Base-by-base conservation (phyloP, 345 rosid genomes). In the Pistacia vera region DNA sequence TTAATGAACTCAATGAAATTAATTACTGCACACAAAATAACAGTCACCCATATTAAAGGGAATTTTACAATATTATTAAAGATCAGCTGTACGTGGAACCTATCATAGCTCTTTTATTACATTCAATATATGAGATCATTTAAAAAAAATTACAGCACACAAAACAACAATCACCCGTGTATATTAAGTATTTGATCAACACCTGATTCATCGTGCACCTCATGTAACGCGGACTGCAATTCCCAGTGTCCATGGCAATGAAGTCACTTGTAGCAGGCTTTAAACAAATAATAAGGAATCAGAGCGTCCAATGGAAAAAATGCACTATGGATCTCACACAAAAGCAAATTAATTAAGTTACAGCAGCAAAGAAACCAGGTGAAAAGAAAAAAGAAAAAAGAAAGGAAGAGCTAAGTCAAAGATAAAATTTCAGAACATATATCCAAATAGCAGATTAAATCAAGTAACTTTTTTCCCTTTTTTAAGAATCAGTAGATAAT, bases 151-250 rank as follows among this genome's bases (percentile, higher is more conserved):
- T 18, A 20, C 8, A 18, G 25, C 54, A 41, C 20, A 44, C 16
- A 63, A 65, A 44, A 44, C 4, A 20, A 44, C 54, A 8, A 55
- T 11, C 22, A 4, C 55, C 54, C 86, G 81, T 20, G 69, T 33
- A 72, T 33, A 28, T 51, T 48, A n/a, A 76, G 28, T 55, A 67
- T 52, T 63, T 54, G 38, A 56, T 49, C 64, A 1, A 17, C 30
- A 86, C 99, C 97, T 93, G 99, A 84, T 86, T 88, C 80, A 95
- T 89, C 44, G 99, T 93, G 84, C 98, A 95, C 86, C 99, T 89
- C 94, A 95, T 90, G 86, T 86, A 90, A 68, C 97, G 98, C 22
- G 98, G 99, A 84, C 99, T 93, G 82, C 97, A 93, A 79, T 91
- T 93, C 71, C 97, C 97, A 3, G 90, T 89, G 84, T 93, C 99